Base-by-base conservation (phyloP, 2,329 filamentous ascomycete species). In the Ceratocystis diversiconidia region DNA sequence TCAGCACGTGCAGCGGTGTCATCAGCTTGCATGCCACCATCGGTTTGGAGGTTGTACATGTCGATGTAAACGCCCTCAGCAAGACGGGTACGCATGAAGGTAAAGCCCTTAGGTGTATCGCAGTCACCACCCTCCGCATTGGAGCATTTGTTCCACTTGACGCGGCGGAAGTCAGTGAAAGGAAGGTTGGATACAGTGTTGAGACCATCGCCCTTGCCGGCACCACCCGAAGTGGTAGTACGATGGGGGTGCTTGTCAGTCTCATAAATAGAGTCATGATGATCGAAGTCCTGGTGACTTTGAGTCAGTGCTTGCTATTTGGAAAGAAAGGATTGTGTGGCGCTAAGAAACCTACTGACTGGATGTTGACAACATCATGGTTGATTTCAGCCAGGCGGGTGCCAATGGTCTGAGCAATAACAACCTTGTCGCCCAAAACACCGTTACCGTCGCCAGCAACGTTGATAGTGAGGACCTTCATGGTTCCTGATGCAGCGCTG, bases 21-120 rank as follows among this genome's bases (percentile, higher is more conserved):
- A 1, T 69, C 79, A 2, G 73, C 69, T 62, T 82, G 77, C 36
- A 77, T 80, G 17, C 84, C 85, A 19, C 85, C 85, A 71, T 88
- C 85, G 1, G 84, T 75, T 72, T 88, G 85, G 4, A 88, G 70
- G 71, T 88, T 88, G 75, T 87, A 87, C 6, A 82, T 75, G 71
- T 88, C 85, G 25, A 85, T 73, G 67, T 80, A 85, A 5, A 83
- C 78, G 10, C 63, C 63, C 55, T 63, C 64, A 7, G 76, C 78
- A 15, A 86, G 69, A 22, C 77, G 73, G 44, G 80, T 73, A 12
- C 84, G 80, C 84, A 88, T 86, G 61, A 84, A 83, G 0, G 84
- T 87, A 72, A 87, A 87, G 12, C 85, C 85, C 73, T 88, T 88
- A 22, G 84, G 85, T 0, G 85, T 87, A 68, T 87, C 74, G 71